These are phyloP conservation scores for Quambalaria eucalypti DNA, from an alignment of 1,284 basidiomycete species.

Conservation along the genomic window DNA sequence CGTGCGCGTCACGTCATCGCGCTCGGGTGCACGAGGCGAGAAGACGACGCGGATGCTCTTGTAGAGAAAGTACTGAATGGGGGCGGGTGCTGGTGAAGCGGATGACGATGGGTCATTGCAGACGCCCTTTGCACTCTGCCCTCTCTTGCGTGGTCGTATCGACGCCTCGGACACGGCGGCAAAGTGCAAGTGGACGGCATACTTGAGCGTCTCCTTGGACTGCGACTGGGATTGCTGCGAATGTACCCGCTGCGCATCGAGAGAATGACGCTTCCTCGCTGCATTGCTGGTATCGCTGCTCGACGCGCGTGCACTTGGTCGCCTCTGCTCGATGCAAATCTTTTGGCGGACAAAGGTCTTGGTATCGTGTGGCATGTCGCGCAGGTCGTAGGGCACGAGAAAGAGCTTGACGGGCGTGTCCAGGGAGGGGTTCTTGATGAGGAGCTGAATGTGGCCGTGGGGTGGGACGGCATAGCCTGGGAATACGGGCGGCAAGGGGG, in stretches of 20 bases:
- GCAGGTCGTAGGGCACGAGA: slow-evolving; percentile 52
- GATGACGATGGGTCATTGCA: background rate
- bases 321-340: slow-evolving; percentile 5
- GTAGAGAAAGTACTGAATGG: slow-evolving; percentile 28
- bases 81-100: background rate
- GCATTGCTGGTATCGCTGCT: background rate
- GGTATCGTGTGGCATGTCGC: slow-evolving; percentile 39
- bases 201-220: slow-evolving; percentile 24
- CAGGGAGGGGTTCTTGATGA: slow-evolving; percentile 50
- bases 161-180: background rate
- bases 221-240: background rate
- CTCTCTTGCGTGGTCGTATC: background rate
- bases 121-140: background rate
- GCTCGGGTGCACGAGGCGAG: slow-evolving; percentile 26
- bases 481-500: slow-evolving; percentile 19
- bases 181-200: slow-evolving; percentile 40
- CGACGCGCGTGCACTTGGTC: background rate
- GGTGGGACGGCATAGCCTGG: slow-evolving; percentile 52
- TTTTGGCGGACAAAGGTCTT: slow-evolving; percentile 38
- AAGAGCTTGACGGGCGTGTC: slow-evolving; percentile 51
- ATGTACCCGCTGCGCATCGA: background rate
- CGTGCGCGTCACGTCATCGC: slow-evolving; percentile 19
- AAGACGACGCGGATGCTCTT: slow-evolving; percentile 34
- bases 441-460: slow-evolving; percentile 52
- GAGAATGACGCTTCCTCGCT: background rate